These are phyloP conservation scores for Penicillium longicatenatum DNA, from an alignment of 495 filamentous ascomycete genomes.

Conservation along the genomic window DNA sequence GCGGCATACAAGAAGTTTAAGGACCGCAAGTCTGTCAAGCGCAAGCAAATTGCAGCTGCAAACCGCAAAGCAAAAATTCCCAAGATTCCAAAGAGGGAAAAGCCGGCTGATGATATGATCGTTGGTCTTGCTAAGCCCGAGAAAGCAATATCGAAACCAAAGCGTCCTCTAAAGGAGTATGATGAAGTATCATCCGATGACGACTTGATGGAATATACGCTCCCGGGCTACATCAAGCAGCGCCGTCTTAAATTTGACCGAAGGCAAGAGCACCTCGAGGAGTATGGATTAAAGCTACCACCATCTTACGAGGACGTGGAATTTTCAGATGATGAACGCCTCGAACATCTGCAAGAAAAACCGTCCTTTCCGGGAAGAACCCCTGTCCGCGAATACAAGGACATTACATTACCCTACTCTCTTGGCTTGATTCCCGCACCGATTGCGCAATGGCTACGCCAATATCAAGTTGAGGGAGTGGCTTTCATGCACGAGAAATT, in stretches of 20 bases:
- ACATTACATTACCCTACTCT: slow-evolving; percentile 73
- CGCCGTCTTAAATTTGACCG: slow-evolving; percentile 55
- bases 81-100: slow-evolving; percentile 23
- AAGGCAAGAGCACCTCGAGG: slow-evolving; percentile 56
- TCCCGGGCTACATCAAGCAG: slow-evolving; percentile 59
- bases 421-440: slow-evolving; percentile 85
- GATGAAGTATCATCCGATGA: slow-evolving; percentile 52
- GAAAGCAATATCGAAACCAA: slow-evolving; percentile 17
- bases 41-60: slow-evolving; percentile 52
- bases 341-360: slow-evolving; percentile 63
- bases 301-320: slow-evolving; percentile 79
- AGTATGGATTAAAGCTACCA: slow-evolving; percentile 73
- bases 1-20: slow-evolving; percentile 61
- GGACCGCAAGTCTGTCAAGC: slow-evolving; percentile 56
- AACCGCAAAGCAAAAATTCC: slow-evolving; percentile 47
- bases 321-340: slow-evolving; percentile 82
- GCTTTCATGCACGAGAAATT: slow-evolving; percentile 88
- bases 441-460: slow-evolving; percentile 88
- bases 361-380: slow-evolving; percentile 66
- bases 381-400: slow-evolving; percentile 67
- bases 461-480: slow-evolving; percentile 87
- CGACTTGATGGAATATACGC: slow-evolving; percentile 58
- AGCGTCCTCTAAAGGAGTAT: slow-evolving; percentile 34
- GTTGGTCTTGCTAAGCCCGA: slow-evolving; percentile 34
- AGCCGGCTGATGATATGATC: slow-evolving; percentile 19